Conservation (phyloP, 2,329 filamentous ascomycete species). For the Hypoxylon sp. region DNA sequence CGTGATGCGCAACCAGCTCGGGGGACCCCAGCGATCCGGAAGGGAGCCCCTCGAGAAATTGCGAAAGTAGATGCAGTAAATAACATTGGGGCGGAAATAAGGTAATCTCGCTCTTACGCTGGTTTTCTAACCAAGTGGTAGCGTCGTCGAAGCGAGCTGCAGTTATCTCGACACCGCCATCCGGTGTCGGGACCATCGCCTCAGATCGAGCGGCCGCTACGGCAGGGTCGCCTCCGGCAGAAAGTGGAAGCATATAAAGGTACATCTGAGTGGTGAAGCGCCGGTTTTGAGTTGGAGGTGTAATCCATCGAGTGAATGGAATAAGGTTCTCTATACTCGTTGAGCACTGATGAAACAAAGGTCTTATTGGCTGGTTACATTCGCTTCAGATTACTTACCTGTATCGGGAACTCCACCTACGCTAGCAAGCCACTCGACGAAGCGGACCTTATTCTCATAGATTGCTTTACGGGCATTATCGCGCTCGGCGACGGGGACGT, state of each 20-base stretch:
- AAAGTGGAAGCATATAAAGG: slow-evolving; percentile 82
- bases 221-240: slow-evolving; percentile 39
- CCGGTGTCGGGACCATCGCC: slow-evolving; percentile 75
- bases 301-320: slow-evolving; percentile 94
- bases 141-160: slow-evolving; percentile 82
- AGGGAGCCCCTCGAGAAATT: slow-evolving; percentile 60
- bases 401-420: slow-evolving; percentile 73
- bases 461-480: slow-evolving; percentile 76
- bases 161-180: slow-evolving; percentile 74
- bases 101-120: slow-evolving; percentile 75
- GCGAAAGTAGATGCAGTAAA: slow-evolving; percentile 70
- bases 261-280: slow-evolving; percentile 98
- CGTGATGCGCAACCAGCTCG: slow-evolving; percentile 53
- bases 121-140: slow-evolving; percentile 74
- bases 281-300: slow-evolving; percentile 76
- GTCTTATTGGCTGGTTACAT: neutral
- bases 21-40: slow-evolving; percentile 42
- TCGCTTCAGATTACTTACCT: slow-evolving; percentile 56
- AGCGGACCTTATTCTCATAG: slow-evolving; percentile 73
- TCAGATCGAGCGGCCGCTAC: slow-evolving; percentile 58
- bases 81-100: slow-evolving; percentile 92
- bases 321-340: slow-evolving; percentile 67
- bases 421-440: slow-evolving; percentile 71
- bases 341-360: neutral
- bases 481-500: slow-evolving; percentile 68